Percentiles rank a stretch among this genome's conserved stretches.
Conservation (phyloP, 768 basidiomycete genomes). For the Tephrocybe sp. region DNA sequence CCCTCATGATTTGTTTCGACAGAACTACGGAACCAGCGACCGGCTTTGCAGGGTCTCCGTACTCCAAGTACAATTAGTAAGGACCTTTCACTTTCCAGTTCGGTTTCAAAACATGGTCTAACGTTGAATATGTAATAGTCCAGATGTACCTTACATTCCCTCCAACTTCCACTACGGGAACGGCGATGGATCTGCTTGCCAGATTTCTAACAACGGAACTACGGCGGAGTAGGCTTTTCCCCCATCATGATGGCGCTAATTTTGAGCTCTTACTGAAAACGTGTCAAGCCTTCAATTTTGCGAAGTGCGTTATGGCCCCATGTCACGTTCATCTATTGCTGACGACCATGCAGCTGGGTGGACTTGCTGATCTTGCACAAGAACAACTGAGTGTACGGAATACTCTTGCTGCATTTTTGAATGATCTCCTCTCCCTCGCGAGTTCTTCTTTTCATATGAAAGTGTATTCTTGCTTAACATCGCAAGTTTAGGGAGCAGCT, state of each 20-base stretch:
- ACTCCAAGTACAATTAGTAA: background rate
- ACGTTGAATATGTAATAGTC: slow-evolving; percentile 11
- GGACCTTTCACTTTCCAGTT: background rate
- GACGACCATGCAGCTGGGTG: slow-evolving; percentile 5
- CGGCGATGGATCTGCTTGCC: slow-evolving; percentile 5
- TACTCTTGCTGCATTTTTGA: slow-evolving; percentile 3
- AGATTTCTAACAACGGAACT: slow-evolving; percentile 4
- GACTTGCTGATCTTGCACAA: slow-evolving; percentile 10
- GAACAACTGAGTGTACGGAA: slow-evolving; percentile 12
- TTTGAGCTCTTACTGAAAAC: too few species aligned
- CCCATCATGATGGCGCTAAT: background rate
- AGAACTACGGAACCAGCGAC: slow-evolving; percentile 60
- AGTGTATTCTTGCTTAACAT: background rate
- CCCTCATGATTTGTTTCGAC: slow-evolving; percentile 37
- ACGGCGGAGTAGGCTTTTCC: background rate
- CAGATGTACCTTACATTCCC: slow-evolving; percentile 16
- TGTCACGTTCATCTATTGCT: too few species aligned
- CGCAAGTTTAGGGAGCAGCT: slow-evolving; percentile 5
- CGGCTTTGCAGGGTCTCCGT: slow-evolving; percentile 23
- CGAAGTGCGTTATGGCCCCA: too few species aligned
- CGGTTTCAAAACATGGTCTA: background rate
- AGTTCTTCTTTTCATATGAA: background rate
- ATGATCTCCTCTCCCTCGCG: slow-evolving; percentile 10
- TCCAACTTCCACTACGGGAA: slow-evolving; percentile 11
- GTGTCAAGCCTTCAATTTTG: too few species aligned